Evolutionary conservation across 73 alveolate species (phyloP).

Genomic region (Paramecium bursaria): DNA sequence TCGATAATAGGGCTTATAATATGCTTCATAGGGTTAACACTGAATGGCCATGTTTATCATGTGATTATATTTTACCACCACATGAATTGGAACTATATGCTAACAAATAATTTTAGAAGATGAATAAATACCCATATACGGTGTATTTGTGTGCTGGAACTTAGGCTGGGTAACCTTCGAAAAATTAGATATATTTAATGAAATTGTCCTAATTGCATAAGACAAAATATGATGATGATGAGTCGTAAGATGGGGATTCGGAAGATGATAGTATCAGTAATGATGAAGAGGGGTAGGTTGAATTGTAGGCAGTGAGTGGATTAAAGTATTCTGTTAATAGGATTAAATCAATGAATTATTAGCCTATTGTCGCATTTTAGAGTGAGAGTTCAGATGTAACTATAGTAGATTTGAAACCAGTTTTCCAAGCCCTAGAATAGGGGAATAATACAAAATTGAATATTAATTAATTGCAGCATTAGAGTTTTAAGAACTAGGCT

Average conservation of each 20-base stretch:
- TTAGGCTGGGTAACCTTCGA: constrained; percentile 77
- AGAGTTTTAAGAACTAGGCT: constrained; percentile 14
- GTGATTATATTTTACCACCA: constrained; percentile 51
- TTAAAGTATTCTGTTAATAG: constrained; percentile 78
- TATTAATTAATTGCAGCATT: constrained; percentile 33
- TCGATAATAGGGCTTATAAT: constrained; percentile 86
- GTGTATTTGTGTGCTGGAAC: constrained; percentile 84
- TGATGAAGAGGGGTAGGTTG: constrained; percentile 84
- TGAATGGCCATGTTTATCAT: constrained; percentile 81
- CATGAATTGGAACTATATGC: constrained; percentile 37
- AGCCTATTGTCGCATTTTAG: constrained; percentile 82
- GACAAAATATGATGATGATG: constrained; percentile 89
- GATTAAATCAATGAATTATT: constrained; percentile 83
- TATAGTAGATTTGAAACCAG: constrained; percentile 79
- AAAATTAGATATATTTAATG: constrained; percentile 81
- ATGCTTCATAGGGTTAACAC: constrained; percentile 88
- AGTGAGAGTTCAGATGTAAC: constrained; percentile 80
- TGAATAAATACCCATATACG: constrained; percentile 84
- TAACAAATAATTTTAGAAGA: constrained; percentile 49
- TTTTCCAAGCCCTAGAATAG: constrained; percentile 65
- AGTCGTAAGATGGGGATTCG: constrained; percentile 44
- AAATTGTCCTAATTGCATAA: constrained; percentile 82
- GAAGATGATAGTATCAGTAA: constrained; percentile 68
- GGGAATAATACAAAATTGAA: constrained; percentile 29
- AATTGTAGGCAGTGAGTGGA: constrained; percentile 75